These are phyloP conservation scores for Apophysomyces ossiformis DNA, from an alignment of 371 early-diverging fungal genomes.

Conservation along the genomic window DNA sequence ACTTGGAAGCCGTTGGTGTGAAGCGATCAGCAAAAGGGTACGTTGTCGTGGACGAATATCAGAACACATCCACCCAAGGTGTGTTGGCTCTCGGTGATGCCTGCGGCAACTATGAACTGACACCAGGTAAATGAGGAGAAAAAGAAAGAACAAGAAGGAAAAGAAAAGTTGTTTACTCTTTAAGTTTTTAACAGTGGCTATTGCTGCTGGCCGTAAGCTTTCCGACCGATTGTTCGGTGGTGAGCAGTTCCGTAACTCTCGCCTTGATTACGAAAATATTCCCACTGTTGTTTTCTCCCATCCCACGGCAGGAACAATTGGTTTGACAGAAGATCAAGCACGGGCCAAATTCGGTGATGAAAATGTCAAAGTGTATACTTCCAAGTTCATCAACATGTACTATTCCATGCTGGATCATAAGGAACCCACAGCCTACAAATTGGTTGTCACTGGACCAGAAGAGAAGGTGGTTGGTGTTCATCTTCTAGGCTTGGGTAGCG, in stretches of 20 bases:
- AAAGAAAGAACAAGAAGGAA: too few relatives aligned
- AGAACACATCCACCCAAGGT: conserved; percentile 76
- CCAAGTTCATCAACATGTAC: conserved; percentile 92
- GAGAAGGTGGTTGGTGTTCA: conserved; percentile 97
- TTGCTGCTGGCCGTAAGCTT: conserved; percentile 92
- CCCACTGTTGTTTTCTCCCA: conserved; percentile 98
- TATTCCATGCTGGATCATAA: conserved; percentile 88
- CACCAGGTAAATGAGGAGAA: conserved; percentile 69
- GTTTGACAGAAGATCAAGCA: conserved; percentile 88
- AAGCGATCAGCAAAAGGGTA: conserved; percentile 67
- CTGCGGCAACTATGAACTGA: conserved; percentile 88
- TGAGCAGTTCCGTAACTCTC: conserved; percentile 61
- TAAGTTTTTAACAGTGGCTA: conserved; percentile 65
- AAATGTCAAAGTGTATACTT: conserved; percentile 81
- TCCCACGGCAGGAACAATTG: conserved; percentile 89
- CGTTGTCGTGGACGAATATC: conserved; percentile 86
- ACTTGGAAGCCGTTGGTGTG: conserved; percentile 71
- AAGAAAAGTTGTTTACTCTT: neutral
- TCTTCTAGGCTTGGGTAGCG: conserved; percentile 87
- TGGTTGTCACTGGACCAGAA: conserved; percentile 82
- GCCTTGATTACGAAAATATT: conserved; percentile 90
- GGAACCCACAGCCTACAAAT: conserved; percentile 88
- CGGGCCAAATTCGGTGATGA: conserved; percentile 73
- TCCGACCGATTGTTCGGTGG: conserved; percentile 93
- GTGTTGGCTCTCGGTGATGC: conserved; percentile 96